These are phyloP conservation scores for Alternaria burnsii DNA, from an alignment of 2,329 filamentous ascomycete genomes.

Conservation along the genomic window DNA sequence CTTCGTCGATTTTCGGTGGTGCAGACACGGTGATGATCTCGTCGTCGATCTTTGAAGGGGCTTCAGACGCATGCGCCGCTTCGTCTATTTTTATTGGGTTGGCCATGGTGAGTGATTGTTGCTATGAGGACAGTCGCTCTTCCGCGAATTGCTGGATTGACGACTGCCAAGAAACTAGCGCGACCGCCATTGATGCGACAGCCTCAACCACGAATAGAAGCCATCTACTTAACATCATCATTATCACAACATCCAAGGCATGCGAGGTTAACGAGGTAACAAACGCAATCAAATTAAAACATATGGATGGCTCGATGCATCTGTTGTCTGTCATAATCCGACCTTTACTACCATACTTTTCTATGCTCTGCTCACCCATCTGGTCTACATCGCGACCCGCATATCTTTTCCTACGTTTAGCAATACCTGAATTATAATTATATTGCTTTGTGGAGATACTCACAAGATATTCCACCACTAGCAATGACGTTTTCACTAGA, in stretches of 20 bases:
- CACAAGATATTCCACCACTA: neutral
- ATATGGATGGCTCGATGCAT: neutral
- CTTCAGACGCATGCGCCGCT: neutral
- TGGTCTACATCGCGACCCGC: neutral
- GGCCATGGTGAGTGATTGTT: constrained; percentile 30
- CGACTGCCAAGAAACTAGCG: constrained; percentile 29
- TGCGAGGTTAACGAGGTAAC: neutral
- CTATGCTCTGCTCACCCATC: neutral
- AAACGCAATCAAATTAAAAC: neutral
- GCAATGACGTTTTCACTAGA: neutral
- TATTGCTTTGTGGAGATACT: neutral
- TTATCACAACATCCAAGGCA: neutral
- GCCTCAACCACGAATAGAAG: neutral
- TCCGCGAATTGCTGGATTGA: constrained; percentile 23
- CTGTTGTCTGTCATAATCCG: neutral
- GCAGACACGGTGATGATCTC: neutral
- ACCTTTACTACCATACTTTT: neutral
- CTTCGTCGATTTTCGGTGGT: constrained; percentile 5
- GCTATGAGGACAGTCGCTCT: neutral
- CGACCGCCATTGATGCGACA: neutral
- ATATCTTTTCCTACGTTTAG: neutral
- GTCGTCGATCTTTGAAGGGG: neutral
- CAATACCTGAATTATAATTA: neutral
- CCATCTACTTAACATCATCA: neutral
- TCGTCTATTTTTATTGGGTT: constrained; percentile 25